Percentiles rank a stretch among this genome's conserved stretches.
These are phyloP conservation scores for Aureobasidium subglaciale DNA, from an alignment of 2,329 filamentous ascomycete species.

Conservation along the genomic window DNA sequence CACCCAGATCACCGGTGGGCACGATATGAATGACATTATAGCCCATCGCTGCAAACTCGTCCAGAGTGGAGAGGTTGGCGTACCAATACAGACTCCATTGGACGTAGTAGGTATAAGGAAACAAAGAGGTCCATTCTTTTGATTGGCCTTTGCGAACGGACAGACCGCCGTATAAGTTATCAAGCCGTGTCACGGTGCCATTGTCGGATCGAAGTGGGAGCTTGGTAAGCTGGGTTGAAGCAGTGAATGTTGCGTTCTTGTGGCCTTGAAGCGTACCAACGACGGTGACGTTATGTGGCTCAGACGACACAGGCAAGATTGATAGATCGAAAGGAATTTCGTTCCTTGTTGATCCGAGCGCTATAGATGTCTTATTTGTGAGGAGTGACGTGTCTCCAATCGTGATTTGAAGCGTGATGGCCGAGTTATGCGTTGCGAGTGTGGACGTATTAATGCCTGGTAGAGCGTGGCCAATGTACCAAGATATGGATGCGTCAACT, in stretches of 20 bases:
- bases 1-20: slow-evolving; percentile 18
- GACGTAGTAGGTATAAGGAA: slow-evolving; percentile 40
- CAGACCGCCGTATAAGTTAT: slow-evolving; percentile 39
- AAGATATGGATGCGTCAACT: slow-evolving; percentile 35
- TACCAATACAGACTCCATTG: slow-evolving; percentile 30
- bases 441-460: neutral
- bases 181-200: slow-evolving; percentile 39
- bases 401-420: neutral
- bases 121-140: slow-evolving; percentile 30
- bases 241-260: slow-evolving; percentile 28
- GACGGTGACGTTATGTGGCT: slow-evolving; percentile 33
- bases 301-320: slow-evolving; percentile 19
- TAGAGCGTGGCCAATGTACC: slow-evolving; percentile 28
- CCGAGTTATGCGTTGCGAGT: slow-evolving; percentile 15
- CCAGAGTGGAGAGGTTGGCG: slow-evolving; percentile 29
- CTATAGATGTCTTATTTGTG: slow-evolving; percentile 22
- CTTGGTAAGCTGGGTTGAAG: slow-evolving; percentile 30
- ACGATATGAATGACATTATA: slow-evolving; percentile 42
- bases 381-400: slow-evolving; percentile 20
- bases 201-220: slow-evolving; percentile 33
- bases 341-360: slow-evolving; percentile 31
- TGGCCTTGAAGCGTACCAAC: slow-evolving; percentile 24
- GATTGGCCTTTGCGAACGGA: slow-evolving; percentile 30
- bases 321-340: slow-evolving; percentile 26
- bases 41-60: slow-evolving; percentile 32